Base-by-base conservation (phyloP, 352 stramenopile genomes). In the Globisporangium yorkense region DNA sequence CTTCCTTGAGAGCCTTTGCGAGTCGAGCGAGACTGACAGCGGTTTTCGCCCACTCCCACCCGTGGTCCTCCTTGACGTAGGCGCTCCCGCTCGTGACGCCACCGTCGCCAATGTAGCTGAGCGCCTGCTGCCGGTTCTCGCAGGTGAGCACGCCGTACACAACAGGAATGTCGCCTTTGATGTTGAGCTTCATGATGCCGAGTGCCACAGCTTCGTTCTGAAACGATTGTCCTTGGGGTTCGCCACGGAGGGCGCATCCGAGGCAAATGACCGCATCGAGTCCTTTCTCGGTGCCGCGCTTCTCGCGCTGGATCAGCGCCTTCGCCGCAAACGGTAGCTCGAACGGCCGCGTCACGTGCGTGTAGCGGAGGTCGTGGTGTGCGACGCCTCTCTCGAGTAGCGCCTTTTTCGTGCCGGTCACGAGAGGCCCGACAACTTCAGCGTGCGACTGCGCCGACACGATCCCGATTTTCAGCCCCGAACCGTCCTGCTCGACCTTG, bases 201-300 rank as follows among this genome's bases (percentile, higher is more conserved):
- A 89, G 88, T 29, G 90, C 79, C 20, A 97, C 86, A 20, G 96
- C 87, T 54, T 98, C 88, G 53, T 84, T 88, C 74, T 99, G 98
- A 69, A 98, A 98, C 80, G 99, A 99, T 46, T 63, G 48, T 67
- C 98, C 91, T 69, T 96, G 89, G 5, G 96, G 98, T 12, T 96
- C 89, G 29, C 95, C 95, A 46, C 98, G 97, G 57, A 96, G 75
- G 50, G 97, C 78, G 62, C 91, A 97, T 5, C 97, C 97, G 58
- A 98, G 82, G 63, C 87, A 98, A 54, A 99, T 86, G 54, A 99
- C n/a, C 1, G 90, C 94, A 71, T 99, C 96, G 18, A 98, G 84
- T 13, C 84, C 89, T 21, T 27, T 27, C 24, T 88, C 72, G 24
- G 24, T 24, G 24, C 39, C 29, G 24, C 18, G 15, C 13, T 74